These are phyloP conservation scores for Ophioceras dolichostomum DNA, from an alignment of 2,329 filamentous ascomycete species.

Conservation along the genomic window DNA sequence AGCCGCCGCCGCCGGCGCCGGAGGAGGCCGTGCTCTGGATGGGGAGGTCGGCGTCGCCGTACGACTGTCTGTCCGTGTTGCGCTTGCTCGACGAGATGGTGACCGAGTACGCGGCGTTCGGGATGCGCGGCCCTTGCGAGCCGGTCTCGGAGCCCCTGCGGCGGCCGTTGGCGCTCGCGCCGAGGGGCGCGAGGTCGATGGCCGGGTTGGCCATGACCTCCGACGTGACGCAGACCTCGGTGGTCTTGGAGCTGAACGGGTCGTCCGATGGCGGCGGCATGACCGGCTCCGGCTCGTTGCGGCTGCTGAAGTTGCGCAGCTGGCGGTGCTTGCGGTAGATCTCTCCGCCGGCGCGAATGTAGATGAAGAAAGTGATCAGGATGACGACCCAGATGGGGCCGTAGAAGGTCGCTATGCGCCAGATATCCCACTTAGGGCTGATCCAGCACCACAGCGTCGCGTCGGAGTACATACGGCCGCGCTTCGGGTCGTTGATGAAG, in stretches of 20 bases:
- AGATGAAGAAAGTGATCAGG: conserved; percentile 49
- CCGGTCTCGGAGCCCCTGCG: conserved; percentile 10
- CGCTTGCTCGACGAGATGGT: conserved; percentile 30
- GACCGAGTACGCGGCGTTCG: conserved; percentile 30
- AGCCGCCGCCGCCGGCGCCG: conserved; percentile 4
- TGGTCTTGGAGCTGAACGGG: conserved; percentile 39
- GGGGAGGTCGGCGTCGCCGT: conserved; percentile 15
- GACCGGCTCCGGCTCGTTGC: conserved; percentile 28
- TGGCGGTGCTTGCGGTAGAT: conserved; percentile 57
- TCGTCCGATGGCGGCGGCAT: conserved; percentile 28
- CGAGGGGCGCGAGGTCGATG: conserved; percentile 20
- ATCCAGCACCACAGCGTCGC: conserved; percentile 80
- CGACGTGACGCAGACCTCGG: conserved; percentile 51
- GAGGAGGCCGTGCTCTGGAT: conserved; percentile 11
- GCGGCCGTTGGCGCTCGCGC: too few relatives aligned
- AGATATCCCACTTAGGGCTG: conserved; percentile 49
- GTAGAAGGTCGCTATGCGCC: conserved; percentile 67
- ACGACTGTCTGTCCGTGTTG: conserved; percentile 9
- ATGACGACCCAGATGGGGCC: conserved; percentile 57
- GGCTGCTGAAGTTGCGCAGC: conserved; percentile 40
- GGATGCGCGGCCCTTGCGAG: not conserved
- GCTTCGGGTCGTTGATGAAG: conserved; percentile 40
- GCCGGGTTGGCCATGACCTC: conserved; percentile 25
- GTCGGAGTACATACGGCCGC: conserved; percentile 54
- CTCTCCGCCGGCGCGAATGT: conserved; percentile 50